phyloP scores from a whole-genome alignment of 768 basidiomycete genomes.

The Kwoniella botswanensis region DNA sequence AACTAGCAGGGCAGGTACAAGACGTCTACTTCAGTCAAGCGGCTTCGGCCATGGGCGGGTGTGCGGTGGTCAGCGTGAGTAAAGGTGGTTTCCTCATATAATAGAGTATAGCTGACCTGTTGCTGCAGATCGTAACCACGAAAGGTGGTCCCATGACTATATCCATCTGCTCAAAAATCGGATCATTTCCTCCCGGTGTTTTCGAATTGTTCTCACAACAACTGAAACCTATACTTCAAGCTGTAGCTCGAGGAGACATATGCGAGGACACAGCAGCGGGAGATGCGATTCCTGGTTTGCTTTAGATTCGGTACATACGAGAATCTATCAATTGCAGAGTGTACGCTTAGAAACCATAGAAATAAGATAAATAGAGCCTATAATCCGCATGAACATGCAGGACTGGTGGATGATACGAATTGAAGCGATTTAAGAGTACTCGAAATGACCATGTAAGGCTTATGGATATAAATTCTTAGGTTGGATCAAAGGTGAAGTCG shows the following conservation, averaged over 20 bases:
- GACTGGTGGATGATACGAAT: no score
- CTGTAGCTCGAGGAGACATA: conserved; percentile 14
- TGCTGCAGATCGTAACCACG: conserved; percentile 11
- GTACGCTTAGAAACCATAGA: no score
- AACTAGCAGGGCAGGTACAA: conserved; percentile 8
- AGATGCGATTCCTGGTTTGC: background rate
- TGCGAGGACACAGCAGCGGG: conserved; percentile 6
- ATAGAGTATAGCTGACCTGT: background rate
- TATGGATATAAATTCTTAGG: no score
- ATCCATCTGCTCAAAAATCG: conserved; percentile 9
- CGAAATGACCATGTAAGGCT: no score
- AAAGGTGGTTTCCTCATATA: background rate
- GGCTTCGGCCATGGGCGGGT: conserved; percentile 21
- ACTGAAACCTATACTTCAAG: conserved; percentile 4
- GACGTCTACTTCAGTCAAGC: conserved; percentile 21
- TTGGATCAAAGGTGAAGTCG: no score
- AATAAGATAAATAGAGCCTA: no score
- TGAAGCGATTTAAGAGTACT: no score
- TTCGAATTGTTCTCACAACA: conserved; percentile 12
- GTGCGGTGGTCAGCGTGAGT: conserved; percentile 23
- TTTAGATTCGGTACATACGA: background rate
- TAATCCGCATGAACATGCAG: no score
- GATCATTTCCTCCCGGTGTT: conserved; percentile 15
- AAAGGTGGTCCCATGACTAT: conserved; percentile 10
- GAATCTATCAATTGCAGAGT: no score